Conservation (phyloP, 495 filamentous ascomycete genomes). For the Penicillium antarcticum region DNA sequence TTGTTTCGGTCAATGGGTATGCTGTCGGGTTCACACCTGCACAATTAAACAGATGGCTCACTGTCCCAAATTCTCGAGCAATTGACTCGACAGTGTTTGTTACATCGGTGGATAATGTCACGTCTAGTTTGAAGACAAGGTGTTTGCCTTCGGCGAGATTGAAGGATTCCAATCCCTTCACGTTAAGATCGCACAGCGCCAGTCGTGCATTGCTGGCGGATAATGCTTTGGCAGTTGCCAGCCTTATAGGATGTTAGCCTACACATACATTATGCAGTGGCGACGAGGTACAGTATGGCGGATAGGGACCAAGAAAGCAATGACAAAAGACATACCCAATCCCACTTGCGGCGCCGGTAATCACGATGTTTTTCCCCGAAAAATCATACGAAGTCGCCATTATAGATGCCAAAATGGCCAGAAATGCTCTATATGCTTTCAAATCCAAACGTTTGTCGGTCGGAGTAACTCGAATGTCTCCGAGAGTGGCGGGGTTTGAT, state of each 20-base stretch:
- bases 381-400: neutral
- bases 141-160: slow-evolving; percentile 17
- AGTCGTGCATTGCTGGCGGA: slow-evolving; percentile 40
- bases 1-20: slow-evolving; percentile 31
- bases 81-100: slow-evolving; percentile 27
- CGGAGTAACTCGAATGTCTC: too few relatives aligned
- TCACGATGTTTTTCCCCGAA: slow-evolving; percentile 23
- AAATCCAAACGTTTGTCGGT: too few relatives aligned
- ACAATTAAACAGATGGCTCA: slow-evolving; percentile 51
- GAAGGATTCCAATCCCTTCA: slow-evolving; percentile 20
- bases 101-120: slow-evolving; percentile 13
- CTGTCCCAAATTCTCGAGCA: slow-evolving; percentile 23
- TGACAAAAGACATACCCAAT: slow-evolving; percentile 37
- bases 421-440: too few relatives aligned
- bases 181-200: slow-evolving; percentile 44
- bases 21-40: slow-evolving; percentile 49
- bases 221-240: slow-evolving; percentile 44
- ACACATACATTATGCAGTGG: neutral
- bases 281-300: neutral
- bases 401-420: too few relatives aligned
- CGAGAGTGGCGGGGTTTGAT: too few relatives aligned
- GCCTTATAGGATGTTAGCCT: neutral
- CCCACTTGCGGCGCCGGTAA: slow-evolving; percentile 53
- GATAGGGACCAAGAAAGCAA: too few relatives aligned
- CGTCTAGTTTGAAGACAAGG: slow-evolving; percentile 32